Base-by-base conservation (phyloP, 23 red algal species). In the Gracilaria domingensis region DNA sequence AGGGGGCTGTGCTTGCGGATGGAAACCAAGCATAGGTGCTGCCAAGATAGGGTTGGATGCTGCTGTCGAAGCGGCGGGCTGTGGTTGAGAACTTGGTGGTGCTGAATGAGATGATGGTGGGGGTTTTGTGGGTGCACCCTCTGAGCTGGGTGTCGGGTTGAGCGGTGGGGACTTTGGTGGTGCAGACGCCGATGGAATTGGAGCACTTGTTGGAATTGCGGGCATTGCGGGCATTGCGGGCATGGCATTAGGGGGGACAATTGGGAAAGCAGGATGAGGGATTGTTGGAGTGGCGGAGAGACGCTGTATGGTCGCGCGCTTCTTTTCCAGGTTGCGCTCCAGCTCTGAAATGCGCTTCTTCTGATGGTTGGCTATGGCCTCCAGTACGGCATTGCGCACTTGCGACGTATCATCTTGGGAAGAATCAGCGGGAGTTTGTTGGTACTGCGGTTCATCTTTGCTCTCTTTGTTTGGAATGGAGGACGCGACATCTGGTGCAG, bases 301-400 rank as follows among this genome's bases (percentile, higher is more conserved):
- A 61, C 70, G 92, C 69, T 94, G 54, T 58, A 94, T 79, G 69
- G 85, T 94, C 24, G 92, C 82, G 24, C 83, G 70, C 47, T 87
- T 94, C 40, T 82, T 87, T 34, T 94, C 82, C 26, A 95, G 40
- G 44, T 32, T 67, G 69, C 88, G 87, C 65, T 95, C 93, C 54
- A 95, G 76, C 61, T 95, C 86, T 35, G 79, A 51, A 51, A 95
- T 95, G 24, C 86, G 65, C 30, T 76, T 62, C n/a, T 42, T 80
- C 72, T 95, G 93, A 44, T 91, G 86, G 71, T 57, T 65, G 23
- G 88, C 93, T 60, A 95, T 67, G 18, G 64, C 93, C n/a, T 95
- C 78, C 53, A 95, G 40, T 11, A 90, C 64, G 44, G 73, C 47
- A 37, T 83, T 83, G 47, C 88, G 86, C 17, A 95, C 93, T 50